Evolutionary conservation across 1,139 yeast species (phyloP).

Genomic region (Spencermartinsiella ligniputridi): DNA sequence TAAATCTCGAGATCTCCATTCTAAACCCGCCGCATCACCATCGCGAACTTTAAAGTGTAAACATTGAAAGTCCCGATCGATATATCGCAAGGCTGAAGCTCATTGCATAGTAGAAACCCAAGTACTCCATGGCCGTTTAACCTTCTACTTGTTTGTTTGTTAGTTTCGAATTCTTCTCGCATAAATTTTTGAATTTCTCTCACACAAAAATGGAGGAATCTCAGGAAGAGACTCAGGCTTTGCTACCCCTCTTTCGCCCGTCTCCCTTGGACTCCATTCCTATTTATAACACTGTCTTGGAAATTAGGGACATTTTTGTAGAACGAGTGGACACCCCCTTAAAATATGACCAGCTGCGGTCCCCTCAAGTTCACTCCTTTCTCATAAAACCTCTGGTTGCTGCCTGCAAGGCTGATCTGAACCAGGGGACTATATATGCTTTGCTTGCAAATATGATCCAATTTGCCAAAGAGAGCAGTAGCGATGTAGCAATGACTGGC

Average conservation of each 20-base stretch:
- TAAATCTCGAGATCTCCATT: too few species aligned
- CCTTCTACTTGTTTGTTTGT: too few species aligned
- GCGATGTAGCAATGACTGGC: constrained; percentile 47
- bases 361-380: constrained; percentile 51
- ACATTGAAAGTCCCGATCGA: too few species aligned
- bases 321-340: constrained; percentile 44
- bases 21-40: too few species aligned
- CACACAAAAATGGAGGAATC: not conserved
- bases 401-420: constrained; percentile 24
- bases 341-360: constrained; percentile 52
- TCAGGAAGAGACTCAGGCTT: constrained; percentile 15
- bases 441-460: constrained; percentile 37
- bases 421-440: constrained; percentile 35
- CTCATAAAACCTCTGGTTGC: constrained; percentile 48
- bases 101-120: too few species aligned
- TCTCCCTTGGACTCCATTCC: constrained; percentile 33
- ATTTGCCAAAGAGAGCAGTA: constrained; percentile 46
- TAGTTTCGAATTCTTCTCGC: too few species aligned
- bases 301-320: constrained; percentile 29
- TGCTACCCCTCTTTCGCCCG: constrained; percentile 27
- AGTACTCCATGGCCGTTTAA: too few species aligned
- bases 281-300: constrained; percentile 30
- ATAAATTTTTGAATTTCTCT: too few species aligned
- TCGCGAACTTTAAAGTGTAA: too few species aligned
- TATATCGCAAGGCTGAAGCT: too few species aligned